Evolutionary conservation across 345 rosid species (phyloP), one percentile per base, ranked within the genome.

Genomic region (Brassica carinata): DNA sequence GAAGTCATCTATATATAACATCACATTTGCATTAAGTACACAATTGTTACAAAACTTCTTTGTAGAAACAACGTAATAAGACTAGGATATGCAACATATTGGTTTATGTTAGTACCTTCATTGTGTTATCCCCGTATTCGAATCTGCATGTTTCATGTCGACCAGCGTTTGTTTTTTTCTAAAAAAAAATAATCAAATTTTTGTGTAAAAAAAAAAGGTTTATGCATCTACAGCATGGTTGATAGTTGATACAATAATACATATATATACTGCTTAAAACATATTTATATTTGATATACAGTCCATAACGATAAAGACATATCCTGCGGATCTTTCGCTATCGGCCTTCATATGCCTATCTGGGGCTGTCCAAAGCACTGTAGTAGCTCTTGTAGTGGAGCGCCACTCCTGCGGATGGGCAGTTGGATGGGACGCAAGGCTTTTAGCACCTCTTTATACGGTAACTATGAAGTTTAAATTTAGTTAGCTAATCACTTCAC

Each of bases 401-500:
- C 91, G 51, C 69, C 90, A 64, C 74, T 40, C 89, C 0, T 48
- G 85, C 4, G 90, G 90, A 1, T 89, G 97, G 96, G 87, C 87
- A 0, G 85, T 89, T 17, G 93, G 90, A 2, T 90, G 87, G 92
- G 91, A 92, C 83, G 80, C 90, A 7, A 84, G 90, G 79, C 91
- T 92, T 13, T 89, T 87, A 2, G 93, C 91, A 77, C 88, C 94
- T 7, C 75, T 92, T 73, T 92, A 94, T 58, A 78, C 88, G 0
- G 92, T 89, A 83, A 84, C 71, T 43, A 31, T 43, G n/a, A 67
- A 5, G 9, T 38, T 19, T 55, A 15, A 1, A 8, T 4, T 1
- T 68, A 64, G 38, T 5, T 36, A 71, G 67, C 5, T 53, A 34
- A 64, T 53, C 33, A 15, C 2, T 48, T 64, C 5, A 19, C 23